Conservation (phyloP, 129 eudicot species). For the Ambrosia artemisiifolia region DNA sequence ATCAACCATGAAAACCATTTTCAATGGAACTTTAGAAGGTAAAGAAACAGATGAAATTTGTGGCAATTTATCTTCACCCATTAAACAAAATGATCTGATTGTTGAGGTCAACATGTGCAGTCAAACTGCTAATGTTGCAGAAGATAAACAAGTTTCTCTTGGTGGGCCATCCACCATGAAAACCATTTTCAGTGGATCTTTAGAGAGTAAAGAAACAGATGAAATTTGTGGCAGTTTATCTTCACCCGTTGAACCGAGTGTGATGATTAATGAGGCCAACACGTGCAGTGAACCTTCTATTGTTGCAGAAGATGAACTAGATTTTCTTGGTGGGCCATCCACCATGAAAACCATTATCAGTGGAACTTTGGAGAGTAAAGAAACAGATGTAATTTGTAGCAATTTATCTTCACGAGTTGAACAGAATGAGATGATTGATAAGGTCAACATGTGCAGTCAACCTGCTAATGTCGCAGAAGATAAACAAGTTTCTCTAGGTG, state of each 20-base stretch:
- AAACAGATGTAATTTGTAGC: constrained; percentile 18
- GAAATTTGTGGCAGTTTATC: constrained; percentile 22
- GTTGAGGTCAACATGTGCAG: constrained; percentile 20
- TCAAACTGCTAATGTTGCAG: constrained; percentile 61
- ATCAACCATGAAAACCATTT: constrained; percentile 33
- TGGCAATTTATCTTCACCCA: constrained; percentile 16
- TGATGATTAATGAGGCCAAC: constrained; percentile 18
- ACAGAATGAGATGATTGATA: constrained; percentile 13
- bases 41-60: constrained; percentile 24
- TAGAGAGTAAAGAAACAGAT: constrained; percentile 20
- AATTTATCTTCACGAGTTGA: constrained; percentile 22
- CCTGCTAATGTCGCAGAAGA: too few species aligned
- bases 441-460: constrained; percentile 15
- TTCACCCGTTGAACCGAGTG: constrained; percentile 19
- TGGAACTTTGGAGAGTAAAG: constrained; percentile 33
- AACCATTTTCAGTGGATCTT: constrained; percentile 37
- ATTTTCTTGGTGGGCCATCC: constrained; percentile 33
- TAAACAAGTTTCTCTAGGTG: too few species aligned
- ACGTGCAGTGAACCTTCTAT: constrained; percentile 40
- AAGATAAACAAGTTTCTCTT: constrained; percentile 39
- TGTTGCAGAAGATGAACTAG: constrained; percentile 55
- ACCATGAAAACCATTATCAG: constrained; percentile 35
- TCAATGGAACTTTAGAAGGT: constrained; percentile 36
- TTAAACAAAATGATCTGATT: constrained; percentile 17
- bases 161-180: constrained; percentile 37